These are phyloP conservation scores for Podila minutissima DNA, from an alignment of 192 early-diverging fungal genomes.

Conservation along the genomic window DNA sequence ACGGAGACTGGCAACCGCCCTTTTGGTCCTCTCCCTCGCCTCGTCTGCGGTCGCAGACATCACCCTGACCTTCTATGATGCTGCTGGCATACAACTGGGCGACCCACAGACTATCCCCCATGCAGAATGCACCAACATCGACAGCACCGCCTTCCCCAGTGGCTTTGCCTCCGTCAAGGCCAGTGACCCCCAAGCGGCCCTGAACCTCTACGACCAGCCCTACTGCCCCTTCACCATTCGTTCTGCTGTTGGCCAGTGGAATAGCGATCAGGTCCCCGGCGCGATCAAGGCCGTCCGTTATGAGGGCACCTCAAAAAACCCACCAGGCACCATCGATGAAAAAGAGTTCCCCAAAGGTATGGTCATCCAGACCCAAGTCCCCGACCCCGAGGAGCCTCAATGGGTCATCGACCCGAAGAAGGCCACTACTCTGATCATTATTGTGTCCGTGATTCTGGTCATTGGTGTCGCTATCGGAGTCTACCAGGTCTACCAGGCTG, in stretches of 20 bases:
- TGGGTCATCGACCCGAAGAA: constrained; percentile 19
- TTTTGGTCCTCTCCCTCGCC: neutral
- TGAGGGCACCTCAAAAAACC: constrained; percentile 6
- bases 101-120: constrained; percentile 3
- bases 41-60: neutral
- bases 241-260: constrained; percentile 13
- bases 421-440: constrained; percentile 9
- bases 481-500: constrained; percentile 29
- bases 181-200: constrained; percentile 5
- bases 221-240: neutral
- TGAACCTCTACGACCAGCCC: constrained; percentile 12
- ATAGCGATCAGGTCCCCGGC: neutral
- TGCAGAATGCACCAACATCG: neutral
- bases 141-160: neutral
- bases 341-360: constrained; percentile 3
- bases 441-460: constrained; percentile 9
- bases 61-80: constrained; percentile 16
- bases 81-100: neutral
- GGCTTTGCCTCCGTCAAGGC: constrained; percentile 13
- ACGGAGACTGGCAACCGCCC: neutral
- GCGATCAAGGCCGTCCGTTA: constrained; percentile 16
- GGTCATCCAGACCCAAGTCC: constrained; percentile 7
- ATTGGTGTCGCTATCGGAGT: constrained; percentile 31
- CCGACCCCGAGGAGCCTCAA: neutral
- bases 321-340: neutral